phyloP scores from a whole-genome alignment of 345 rosid genomes.

The Eucalyptus viminalis region DNA sequence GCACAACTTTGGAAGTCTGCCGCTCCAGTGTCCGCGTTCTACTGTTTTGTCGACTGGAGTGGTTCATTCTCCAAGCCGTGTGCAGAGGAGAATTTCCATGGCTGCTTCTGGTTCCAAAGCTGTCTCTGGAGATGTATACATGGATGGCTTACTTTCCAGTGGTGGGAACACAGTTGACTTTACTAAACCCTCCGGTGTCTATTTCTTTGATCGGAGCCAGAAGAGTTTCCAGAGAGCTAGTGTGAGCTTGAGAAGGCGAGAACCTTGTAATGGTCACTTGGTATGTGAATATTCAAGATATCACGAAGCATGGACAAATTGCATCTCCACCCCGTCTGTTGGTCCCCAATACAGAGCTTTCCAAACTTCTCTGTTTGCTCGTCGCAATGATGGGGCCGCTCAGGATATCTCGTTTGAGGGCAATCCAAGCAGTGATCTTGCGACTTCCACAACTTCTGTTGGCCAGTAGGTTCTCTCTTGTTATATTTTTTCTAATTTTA shows the following conservation, averaged over 20 bases:
- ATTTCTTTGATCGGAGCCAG: conserved; percentile 26
- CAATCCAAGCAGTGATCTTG: conserved; percentile 31
- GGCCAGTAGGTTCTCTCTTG: conserved; percentile 30
- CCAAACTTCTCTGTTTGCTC: conserved; percentile 18
- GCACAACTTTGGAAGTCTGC: not conserved
- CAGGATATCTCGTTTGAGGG: conserved; percentile 49
- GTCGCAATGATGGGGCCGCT: conserved; percentile 41
- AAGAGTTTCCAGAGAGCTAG: conserved; percentile 25
- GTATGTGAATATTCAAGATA: conserved; percentile 22
- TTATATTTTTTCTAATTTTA: not conserved
- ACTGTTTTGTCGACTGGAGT: conserved; percentile 1
- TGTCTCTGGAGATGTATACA: conserved; percentile 48
- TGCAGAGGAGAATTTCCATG: conserved; percentile 26
- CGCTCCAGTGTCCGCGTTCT: not conserved
- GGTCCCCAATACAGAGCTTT: conserved; percentile 21
- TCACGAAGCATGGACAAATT: conserved; percentile 14
- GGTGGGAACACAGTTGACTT: conserved; percentile 45
- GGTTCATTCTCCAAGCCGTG: not conserved
- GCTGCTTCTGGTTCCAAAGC: conserved; percentile 64
- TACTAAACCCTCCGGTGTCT: conserved; percentile 41
- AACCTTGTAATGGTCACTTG: conserved; percentile 13
- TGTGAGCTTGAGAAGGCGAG: conserved; percentile 33
- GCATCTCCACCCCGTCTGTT: conserved; percentile 1
- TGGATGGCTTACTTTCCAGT: conserved; percentile 45
- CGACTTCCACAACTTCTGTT: conserved; percentile 18